Evolutionary conservation across 1,139 yeast genomes (phyloP).

Genomic region (Nakaseomyces glabratus): DNA sequence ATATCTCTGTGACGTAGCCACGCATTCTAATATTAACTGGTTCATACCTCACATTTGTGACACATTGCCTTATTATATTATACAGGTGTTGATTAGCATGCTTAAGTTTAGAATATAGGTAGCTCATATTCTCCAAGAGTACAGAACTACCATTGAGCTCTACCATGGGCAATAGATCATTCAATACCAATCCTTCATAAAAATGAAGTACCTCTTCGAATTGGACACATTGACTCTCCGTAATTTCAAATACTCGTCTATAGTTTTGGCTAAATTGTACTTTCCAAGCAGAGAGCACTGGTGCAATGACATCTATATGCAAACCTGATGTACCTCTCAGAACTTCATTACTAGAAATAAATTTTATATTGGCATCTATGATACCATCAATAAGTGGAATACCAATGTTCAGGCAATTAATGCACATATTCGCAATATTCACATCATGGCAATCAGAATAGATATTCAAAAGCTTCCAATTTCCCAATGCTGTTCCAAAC

Average conservation of each 20-base stretch:
- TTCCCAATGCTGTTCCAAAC: no score
- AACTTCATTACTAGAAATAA: no score
- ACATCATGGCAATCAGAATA: no score
- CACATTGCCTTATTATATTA: conserved; percentile 1
- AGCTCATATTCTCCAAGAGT: conserved; percentile 2
- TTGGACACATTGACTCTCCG: neutral
- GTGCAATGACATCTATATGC: no score
- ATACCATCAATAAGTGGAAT: no score
- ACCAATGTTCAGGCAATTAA: no score
- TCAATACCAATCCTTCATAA: neutral
- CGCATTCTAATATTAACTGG: conserved; percentile 2
- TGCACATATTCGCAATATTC: no score
- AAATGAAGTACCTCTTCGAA: neutral
- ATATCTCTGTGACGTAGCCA: conserved; percentile 3
- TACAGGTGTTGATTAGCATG: neutral
- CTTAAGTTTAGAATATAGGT: conserved; percentile 2
- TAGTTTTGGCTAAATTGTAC: neutral
- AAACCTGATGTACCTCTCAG: no score
- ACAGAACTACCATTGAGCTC: neutral
- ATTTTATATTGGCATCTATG: no score
- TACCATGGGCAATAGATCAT: neutral
- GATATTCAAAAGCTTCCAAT: no score
- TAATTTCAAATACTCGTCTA: neutral
- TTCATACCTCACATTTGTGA: neutral
- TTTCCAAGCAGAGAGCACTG: no score